Evolutionary conservation across 2,329 filamentous ascomycete species (phyloP).

Genomic region (Helotiales sp.): DNA sequence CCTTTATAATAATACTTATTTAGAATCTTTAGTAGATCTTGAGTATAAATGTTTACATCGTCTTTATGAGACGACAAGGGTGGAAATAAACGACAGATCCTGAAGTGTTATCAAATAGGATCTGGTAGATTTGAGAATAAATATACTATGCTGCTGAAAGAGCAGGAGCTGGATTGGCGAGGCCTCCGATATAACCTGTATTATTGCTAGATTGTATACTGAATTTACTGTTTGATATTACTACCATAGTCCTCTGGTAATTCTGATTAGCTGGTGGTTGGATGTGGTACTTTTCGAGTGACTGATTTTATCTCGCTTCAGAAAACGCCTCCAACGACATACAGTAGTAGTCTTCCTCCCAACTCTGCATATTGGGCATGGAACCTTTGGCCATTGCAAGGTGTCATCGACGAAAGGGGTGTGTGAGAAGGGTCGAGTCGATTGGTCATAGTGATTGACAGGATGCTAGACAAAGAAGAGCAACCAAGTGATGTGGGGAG

Average conservation of each 20-base stretch:
- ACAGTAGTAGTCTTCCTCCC: no score
- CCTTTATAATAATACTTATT: background rate
- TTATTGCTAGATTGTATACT: background rate
- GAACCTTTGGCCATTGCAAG: background rate
- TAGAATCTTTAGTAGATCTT: background rate
- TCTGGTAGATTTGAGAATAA: slow-evolving; percentile 1
- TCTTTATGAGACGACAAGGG: background rate
- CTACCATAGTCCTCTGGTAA: background rate
- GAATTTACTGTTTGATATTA: background rate
- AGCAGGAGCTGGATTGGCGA: background rate
- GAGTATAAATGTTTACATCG: background rate
- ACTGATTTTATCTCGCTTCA: background rate
- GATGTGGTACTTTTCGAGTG: background rate
- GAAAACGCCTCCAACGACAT: background rate
- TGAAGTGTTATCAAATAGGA: background rate
- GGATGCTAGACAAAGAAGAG: no score
- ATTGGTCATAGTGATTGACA: no score
- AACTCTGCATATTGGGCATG: background rate
- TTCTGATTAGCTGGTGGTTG: background rate
- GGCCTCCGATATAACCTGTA: background rate
- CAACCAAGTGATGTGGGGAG: no score
- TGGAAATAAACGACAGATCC: background rate
- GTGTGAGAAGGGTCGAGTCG: no score
- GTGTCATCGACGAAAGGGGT: no score
- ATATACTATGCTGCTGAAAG: background rate